Percentiles rank a stretch among this genome's conserved stretches.
Conservation (phyloP, 306 rosid species). For the Mimosa pudica region DNA sequence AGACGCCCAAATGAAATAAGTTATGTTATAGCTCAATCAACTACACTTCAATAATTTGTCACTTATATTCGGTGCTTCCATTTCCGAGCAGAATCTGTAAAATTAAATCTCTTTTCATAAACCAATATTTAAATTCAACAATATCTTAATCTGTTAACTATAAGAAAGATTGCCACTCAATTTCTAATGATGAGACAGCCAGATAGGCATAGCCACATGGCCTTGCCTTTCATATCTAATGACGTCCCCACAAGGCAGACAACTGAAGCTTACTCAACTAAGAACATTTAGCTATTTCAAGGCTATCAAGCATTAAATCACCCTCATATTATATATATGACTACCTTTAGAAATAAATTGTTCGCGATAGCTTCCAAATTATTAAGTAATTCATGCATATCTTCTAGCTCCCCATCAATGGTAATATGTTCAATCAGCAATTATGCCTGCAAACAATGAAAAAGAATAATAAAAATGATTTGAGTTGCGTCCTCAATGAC, state of each 20-base stretch:
- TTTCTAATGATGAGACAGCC: constrained; percentile 24
- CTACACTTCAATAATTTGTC: constrained; percentile 14
- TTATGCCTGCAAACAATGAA: too few relatives aligned
- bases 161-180: constrained; percentile 10
- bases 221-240: constrained; percentile 27
- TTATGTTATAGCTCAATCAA: background rate
- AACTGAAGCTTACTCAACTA: constrained; percentile 19
- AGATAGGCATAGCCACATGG: constrained; percentile 21
- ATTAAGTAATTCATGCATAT: too few relatives aligned
- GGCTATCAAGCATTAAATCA: constrained; percentile 21
- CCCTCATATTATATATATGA: constrained; percentile 7
- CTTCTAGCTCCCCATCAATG: too few relatives aligned
- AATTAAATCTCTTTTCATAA: too few relatives aligned
- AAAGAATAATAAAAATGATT: too few relatives aligned
- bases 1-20: constrained; percentile 17
- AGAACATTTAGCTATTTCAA: constrained; percentile 28
- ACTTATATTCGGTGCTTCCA: constrained; percentile 13
- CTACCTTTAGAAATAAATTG: constrained; percentile 69
- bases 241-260: constrained; percentile 18
- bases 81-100: background rate
- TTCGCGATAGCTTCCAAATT: too few relatives aligned
- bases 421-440: too few relatives aligned
- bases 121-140: background rate
- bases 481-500: too few relatives aligned
- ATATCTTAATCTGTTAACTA: constrained; percentile 5